Conservation (phyloP, 768 basidiomycete species). For the Termitomyces eurrhizus region DNA sequence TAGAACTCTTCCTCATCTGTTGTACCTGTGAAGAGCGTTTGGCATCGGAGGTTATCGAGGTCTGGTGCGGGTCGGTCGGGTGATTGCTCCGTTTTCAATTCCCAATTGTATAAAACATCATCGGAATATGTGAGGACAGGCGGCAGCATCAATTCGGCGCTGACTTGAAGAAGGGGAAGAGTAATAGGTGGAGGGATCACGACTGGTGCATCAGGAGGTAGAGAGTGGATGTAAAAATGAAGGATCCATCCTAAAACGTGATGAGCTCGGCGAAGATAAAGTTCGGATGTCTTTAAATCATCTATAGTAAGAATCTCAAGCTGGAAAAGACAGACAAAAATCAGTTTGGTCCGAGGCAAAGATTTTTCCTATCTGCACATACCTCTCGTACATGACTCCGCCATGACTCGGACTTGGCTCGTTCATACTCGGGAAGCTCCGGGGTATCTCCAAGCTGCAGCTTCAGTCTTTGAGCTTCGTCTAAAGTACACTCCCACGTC, state of each 20-base stretch:
- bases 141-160: constrained; percentile 70
- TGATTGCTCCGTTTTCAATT: constrained; percentile 29
- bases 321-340: constrained; percentile 26
- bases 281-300: constrained; percentile 45
- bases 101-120: constrained; percentile 90
- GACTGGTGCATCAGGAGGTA: constrained; percentile 46
- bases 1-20: constrained; percentile 90
- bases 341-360: not conserved
- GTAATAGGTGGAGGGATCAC: constrained; percentile 72
- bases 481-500: constrained; percentile 65
- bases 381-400: constrained; percentile 47
- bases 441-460: constrained; percentile 63
- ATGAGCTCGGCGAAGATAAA: constrained; percentile 70
- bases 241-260: constrained; percentile 72
- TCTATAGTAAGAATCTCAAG: constrained; percentile 48
- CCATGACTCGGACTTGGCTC: constrained; percentile 47
- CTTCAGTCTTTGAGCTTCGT: constrained; percentile 40
- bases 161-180: constrained; percentile 74
- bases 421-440: constrained; percentile 36
- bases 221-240: constrained; percentile 78
- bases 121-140: constrained; percentile 92
- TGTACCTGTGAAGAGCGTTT: constrained; percentile 75
- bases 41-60: constrained; percentile 60
- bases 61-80: constrained; percentile 32
- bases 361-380: constrained; percentile 15